phyloP scores from a whole-genome alignment of 768 basidiomycete species.

The Pulveroboletus sp. region DNA sequence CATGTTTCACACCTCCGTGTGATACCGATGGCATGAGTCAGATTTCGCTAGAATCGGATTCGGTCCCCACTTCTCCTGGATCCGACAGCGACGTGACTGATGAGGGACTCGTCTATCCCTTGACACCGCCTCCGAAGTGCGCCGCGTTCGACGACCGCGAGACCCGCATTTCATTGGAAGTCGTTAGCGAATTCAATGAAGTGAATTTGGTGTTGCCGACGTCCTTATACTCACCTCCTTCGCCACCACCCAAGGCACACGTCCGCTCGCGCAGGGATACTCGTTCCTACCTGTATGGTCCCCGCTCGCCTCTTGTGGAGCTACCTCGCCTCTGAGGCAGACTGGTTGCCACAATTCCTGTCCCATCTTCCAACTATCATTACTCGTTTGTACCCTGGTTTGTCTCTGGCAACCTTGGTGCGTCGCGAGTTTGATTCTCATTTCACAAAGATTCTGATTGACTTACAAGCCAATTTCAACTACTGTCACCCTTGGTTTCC shows the following conservation, averaged over 20 bases:
- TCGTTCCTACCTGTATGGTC: slow-evolving; percentile 1
- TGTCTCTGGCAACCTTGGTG: neutral
- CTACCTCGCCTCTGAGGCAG: slow-evolving; percentile 5
- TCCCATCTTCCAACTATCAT: slow-evolving; percentile 14
- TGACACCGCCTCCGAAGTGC: neutral
- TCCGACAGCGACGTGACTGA: slow-evolving; percentile 3
- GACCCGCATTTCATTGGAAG: neutral
- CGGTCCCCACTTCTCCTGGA: neutral
- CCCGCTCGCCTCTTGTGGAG: neutral
- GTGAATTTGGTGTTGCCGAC: neutral
- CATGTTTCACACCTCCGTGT: neutral
- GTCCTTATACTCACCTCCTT: neutral
- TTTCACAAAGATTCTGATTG: neutral
- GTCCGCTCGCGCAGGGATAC: neutral
- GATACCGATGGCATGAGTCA: neutral
- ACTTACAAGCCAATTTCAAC: slow-evolving; percentile 7
- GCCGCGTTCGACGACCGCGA: neutral
- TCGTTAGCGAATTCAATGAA: neutral
- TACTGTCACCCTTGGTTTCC: slow-evolving; percentile 11
- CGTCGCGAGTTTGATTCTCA: neutral
- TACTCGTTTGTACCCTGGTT: slow-evolving; percentile 10
- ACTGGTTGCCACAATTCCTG: neutral
- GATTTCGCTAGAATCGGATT: neutral
- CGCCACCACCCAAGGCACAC: slow-evolving; percentile 3
- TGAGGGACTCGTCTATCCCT: slow-evolving; percentile 3